A percentile compares a stretch with the other conserved stretches of the same genome.
phyloP scores from a whole-genome alignment of 2,329 filamentous ascomycete species.

The Helicocarpus griseus region DNA sequence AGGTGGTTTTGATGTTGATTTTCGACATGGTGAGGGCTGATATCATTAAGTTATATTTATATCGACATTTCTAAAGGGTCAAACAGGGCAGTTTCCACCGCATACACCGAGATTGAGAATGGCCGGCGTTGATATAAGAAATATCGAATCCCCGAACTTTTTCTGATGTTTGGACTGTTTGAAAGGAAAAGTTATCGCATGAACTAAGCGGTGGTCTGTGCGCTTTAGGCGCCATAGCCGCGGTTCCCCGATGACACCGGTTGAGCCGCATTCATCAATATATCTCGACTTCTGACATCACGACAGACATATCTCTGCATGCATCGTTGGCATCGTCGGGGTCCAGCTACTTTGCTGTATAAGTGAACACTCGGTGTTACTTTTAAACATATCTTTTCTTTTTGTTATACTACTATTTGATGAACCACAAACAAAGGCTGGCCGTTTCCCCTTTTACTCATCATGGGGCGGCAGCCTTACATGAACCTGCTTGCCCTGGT shows the following conservation, averaged over 20 bases:
- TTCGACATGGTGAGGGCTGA: constrained; percentile 34
- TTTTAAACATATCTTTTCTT: neutral
- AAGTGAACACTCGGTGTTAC: neutral
- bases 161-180: neutral
- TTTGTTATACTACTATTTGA: neutral
- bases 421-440: neutral
- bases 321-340: neutral
- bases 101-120: neutral
- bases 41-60: neutral
- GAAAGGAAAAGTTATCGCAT: constrained; percentile 11
- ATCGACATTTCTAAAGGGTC: neutral
- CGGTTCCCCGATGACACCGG: neutral
- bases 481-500: constrained; percentile 38
- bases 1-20: constrained; percentile 67
- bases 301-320: neutral
- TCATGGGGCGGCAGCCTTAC: constrained; percentile 38
- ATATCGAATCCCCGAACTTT: neutral
- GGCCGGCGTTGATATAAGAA: neutral
- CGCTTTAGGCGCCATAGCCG: constrained; percentile 15
- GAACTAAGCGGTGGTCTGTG: constrained; percentile 25
- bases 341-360: neutral
- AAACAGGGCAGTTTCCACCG: neutral
- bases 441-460: constrained; percentile 1
- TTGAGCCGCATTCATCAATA: neutral
- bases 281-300: neutral